phyloP scores from a whole-genome alignment of 352 stramenopile species.

The Blastocystis sp. region DNA sequence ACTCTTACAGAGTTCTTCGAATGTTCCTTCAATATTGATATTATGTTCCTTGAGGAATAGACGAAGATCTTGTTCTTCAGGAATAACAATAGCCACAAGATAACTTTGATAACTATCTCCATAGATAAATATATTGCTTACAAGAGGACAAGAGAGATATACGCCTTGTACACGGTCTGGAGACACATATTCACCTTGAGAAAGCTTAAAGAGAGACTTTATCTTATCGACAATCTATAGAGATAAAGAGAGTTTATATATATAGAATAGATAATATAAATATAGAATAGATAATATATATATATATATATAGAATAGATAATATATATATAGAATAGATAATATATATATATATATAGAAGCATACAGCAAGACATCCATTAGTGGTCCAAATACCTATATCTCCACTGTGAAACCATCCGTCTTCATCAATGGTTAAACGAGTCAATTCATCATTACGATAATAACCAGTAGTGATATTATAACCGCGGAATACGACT shows the following conservation, averaged over 20 bases:
- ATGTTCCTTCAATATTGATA: too few relatives aligned
- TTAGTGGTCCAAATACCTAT: constrained; percentile 53
- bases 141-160: constrained; percentile 41
- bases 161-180: constrained; percentile 19
- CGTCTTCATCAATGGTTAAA: constrained; percentile 54
- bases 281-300: too few relatives aligned
- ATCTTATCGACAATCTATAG: constrained; percentile 33
- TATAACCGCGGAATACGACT: constrained; percentile 52
- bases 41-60: constrained; percentile 12
- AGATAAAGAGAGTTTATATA: too few relatives aligned
- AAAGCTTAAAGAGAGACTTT: constrained; percentile 35
- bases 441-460: constrained; percentile 71
- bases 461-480: constrained; percentile 74
- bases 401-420: constrained; percentile 56
- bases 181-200: constrained; percentile 27
- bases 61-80: constrained; percentile 60
- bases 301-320: too few relatives aligned
- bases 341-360: too few relatives aligned
- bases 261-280: too few relatives aligned
- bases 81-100: constrained; percentile 76
- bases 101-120: constrained; percentile 75
- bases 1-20: constrained; percentile 2
- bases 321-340: too few relatives aligned
- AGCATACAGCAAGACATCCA: constrained; percentile 48
- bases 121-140: constrained; percentile 61